Base-by-base conservation (phyloP, 371 early-diverging fungal genomes). In the Mortierella sp. region DNA sequence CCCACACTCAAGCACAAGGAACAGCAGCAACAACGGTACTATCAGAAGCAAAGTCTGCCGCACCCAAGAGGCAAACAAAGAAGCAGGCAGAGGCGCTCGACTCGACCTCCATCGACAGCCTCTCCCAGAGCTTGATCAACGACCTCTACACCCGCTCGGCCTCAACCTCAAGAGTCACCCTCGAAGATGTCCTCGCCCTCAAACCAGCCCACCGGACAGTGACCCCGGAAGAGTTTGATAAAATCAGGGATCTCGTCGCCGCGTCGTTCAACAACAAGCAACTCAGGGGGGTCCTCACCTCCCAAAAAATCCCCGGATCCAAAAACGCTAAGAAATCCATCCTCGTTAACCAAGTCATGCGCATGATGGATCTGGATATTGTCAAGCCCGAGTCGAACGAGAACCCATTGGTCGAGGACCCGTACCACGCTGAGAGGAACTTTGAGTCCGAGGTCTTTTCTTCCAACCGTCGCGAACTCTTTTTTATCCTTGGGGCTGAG, bases 151-250 rank as follows among this genome's bases (percentile, higher is more conserved):
- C 55, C 2, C 5, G 31, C n/a, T 44, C 74, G 0, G 75, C 84
- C 26, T 72, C 74, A 1, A 77, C 84, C 26, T 72, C 74, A 28
- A 79, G 74, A 46, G 75, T 86, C 54, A 79, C 86, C 10, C 16
- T 86, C 37, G 78, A 79, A 0, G 86, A 86, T 61, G 44, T 86
- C 54, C 69, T 86, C 5, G 86, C 86, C 3, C 82, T 86, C 53
- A 78, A 74, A 72, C 82, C 86, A 11, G 54, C 64, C 31, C 26
- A 57, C 16, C 44, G 24, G 21, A 74, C 37, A 19, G 51, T 86
- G 21, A 44, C 86, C 16, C 74, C 74, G 0, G 82, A 81, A 10
- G 86, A 81, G 24, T 86, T 86, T 57, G 73, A 86, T 50, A 86
- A 81, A 48, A 48, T 86, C 74, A 81, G 72, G 54, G 82, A 81